Conservation (phyloP, 257 asterid species). For the Solanum sitiens region DNA sequence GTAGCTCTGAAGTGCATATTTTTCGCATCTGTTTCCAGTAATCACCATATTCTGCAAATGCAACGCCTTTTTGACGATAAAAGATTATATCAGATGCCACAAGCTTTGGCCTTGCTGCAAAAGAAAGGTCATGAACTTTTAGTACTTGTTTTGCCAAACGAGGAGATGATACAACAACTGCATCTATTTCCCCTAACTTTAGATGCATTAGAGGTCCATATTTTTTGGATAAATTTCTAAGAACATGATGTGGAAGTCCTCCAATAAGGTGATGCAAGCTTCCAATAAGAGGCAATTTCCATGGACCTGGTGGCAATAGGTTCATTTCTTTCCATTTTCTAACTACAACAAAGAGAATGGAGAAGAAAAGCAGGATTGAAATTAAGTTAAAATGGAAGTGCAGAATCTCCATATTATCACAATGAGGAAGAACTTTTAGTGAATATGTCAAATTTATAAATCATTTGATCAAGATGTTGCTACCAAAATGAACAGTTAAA, state of each 20-base stretch:
- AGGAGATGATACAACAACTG: conserved; percentile 1
- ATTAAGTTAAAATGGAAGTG: neutral
- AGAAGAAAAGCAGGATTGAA: neutral
- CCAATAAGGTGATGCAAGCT: conserved; percentile 1
- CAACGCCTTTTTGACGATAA: neutral
- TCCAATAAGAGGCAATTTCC: neutral
- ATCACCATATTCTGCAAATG: neutral
- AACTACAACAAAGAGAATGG: neutral
- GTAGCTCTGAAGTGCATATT: neutral
- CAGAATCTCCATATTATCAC: neutral
- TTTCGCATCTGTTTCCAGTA: neutral
- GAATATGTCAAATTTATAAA: no score
- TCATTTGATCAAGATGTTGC: no score
- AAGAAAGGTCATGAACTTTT: conserved; percentile 4
- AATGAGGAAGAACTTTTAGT: neutral
- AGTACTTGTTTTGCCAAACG: neutral
- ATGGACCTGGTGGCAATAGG: neutral
- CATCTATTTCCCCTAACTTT: conserved; percentile 3
- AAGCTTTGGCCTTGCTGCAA: neutral
- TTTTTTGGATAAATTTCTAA: neutral
- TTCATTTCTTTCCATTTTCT: neutral
- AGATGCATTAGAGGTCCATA: neutral
- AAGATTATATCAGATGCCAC: neutral
- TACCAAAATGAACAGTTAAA: no score
- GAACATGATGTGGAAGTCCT: neutral